Evolutionary conservation across 108 stramenopile species (phyloP).

Genomic region (Cyclostephanos tholiformis): DNA sequence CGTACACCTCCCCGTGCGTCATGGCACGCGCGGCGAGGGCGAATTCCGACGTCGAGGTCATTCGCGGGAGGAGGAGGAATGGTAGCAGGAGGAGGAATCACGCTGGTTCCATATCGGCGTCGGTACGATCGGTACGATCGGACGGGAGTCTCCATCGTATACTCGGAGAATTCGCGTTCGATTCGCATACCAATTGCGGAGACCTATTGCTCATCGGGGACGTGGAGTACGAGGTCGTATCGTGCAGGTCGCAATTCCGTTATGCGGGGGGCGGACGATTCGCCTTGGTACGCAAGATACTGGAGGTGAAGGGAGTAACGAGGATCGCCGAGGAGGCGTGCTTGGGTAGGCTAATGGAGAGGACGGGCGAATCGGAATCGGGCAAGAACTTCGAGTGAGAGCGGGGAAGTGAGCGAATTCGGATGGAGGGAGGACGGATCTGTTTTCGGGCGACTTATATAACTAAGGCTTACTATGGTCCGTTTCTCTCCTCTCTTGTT

Average conservation of each 20-base stretch:
- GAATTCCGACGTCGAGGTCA: constrained; percentile 40
- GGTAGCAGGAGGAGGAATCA: constrained; percentile 33
- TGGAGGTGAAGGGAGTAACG: constrained; percentile 77
- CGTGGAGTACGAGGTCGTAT: constrained; percentile 63
- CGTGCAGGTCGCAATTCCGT: constrained; percentile 52
- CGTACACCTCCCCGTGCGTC: constrained; percentile 59
- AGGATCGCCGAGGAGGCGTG: constrained; percentile 61
- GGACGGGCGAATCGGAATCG: constrained; percentile 5
- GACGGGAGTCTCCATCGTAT: constrained; percentile 50
- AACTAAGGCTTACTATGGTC: too few relatives aligned
- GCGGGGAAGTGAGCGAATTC: too few relatives aligned
- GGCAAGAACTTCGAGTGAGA: constrained; percentile 33
- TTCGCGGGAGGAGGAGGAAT: constrained; percentile 20
- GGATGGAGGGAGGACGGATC: too few relatives aligned
- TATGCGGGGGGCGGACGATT: constrained; percentile 80
- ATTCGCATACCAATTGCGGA: constrained; percentile 77
- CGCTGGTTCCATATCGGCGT: constrained; percentile 48
- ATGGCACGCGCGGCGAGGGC: constrained; percentile 53
- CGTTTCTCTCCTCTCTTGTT: too few relatives aligned
- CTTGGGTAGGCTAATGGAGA: constrained; percentile 27
- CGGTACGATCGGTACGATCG: constrained; percentile 27
- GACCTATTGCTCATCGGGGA: constrained; percentile 70
- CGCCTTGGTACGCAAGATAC: constrained; percentile 79
- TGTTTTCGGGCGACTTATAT: too few relatives aligned
- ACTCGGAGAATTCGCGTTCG: constrained; percentile 73